Conservation (phyloP, 192 early-diverging fungal genomes). For the Entrophospora sp. region DNA sequence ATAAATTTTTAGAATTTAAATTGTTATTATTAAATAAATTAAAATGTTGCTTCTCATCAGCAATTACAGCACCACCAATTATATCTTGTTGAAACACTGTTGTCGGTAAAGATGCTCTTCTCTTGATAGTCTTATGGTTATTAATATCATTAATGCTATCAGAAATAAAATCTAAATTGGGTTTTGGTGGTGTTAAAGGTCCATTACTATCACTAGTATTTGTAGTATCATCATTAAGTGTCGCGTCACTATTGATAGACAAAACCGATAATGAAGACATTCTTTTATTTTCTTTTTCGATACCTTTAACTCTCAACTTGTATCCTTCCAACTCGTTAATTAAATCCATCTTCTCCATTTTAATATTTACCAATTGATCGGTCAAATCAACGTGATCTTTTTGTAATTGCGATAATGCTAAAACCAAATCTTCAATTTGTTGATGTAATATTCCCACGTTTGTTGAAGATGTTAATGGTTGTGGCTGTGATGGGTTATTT, state of each 20-base stretch:
- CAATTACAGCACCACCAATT: too few relatives aligned
- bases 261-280: constrained; percentile 20
- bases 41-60: too few relatives aligned
- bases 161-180: too few relatives aligned
- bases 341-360: constrained; percentile 42
- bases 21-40: too few relatives aligned
- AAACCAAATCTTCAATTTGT: constrained; percentile 55
- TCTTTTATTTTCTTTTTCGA: constrained; percentile 43
- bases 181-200: too few relatives aligned
- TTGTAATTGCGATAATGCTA: constrained; percentile 52
- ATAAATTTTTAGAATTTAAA: too few relatives aligned
- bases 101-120: too few relatives aligned
- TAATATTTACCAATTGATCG: constrained; percentile 47
- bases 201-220: too few relatives aligned
- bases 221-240: background rate
- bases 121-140: too few relatives aligned
- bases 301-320: constrained; percentile 32
- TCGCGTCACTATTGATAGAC: background rate
- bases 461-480: background rate
- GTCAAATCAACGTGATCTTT: constrained; percentile 59
- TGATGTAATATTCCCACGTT: constrained; percentile 37
- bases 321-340: constrained; percentile 45
- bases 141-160: too few relatives aligned
- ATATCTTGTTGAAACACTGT: too few relatives aligned
- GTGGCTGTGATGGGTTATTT: background rate